Evolutionary conservation across 768 basidiomycete species (phyloP), one percentile per base, ranked within the genome.

Genomic region (Tubosaeta sp.): DNA sequence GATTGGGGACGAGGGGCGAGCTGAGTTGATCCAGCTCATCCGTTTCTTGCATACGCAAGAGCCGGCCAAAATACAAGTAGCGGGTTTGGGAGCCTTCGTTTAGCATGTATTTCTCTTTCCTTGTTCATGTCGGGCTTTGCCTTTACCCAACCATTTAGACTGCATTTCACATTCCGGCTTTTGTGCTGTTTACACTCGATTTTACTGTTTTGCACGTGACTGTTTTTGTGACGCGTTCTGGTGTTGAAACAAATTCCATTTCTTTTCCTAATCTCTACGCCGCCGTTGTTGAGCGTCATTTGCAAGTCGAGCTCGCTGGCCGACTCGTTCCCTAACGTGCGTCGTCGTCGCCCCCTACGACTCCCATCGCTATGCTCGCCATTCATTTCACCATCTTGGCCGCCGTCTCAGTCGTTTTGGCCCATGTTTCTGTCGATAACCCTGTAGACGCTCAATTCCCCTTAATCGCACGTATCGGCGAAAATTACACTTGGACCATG

Each of bases 11-110:
- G 90, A 93, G 60, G 82, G 85, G 49, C 81, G 87, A 44, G 80
- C 74, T 22, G 83, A 91, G 66, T 72, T 99, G 60, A 82, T 93
- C 56, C 75, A 81, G 41, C 76, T 97, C 33, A 72, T 97, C 54
- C 73, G 73, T 25, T 79, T 81, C 50, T 75, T 99, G 65, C 88
- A 88, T 66, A 73, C 73, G 33, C 82, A 91, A 70, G 80, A 85
- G 48, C 86, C 93, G 27, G 82, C 73, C 31, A 90, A 87, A 71
- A 79, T 97, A 31, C 85, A 86, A 63, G 89, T 86, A 6, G 84
- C 89, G 7, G 93, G 93, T 26, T 73, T 94, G 61, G 65, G 69
- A 12, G 68, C 71, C 16, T 79, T 78, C 69, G 74, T 88, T 31
- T 72, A 75, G 26, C 72, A 71, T 43, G 22, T 13, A 13, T 43